Conservation (phyloP, 164 flowering plant species). For the Piper betle region DNA sequence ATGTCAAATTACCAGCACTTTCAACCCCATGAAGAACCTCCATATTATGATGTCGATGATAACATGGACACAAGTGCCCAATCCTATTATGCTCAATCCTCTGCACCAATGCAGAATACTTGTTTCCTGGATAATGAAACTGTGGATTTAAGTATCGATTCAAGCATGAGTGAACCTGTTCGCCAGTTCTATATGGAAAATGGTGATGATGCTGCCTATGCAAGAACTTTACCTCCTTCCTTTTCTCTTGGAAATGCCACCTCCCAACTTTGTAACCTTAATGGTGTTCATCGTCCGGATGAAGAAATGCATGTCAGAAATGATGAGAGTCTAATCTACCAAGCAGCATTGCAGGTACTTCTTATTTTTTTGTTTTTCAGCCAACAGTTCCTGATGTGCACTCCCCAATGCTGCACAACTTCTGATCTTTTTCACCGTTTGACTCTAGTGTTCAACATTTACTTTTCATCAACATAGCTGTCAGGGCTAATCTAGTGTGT, state of each 20-base stretch:
- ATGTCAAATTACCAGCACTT: neutral
- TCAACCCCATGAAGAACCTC: slow-evolving; percentile 1
- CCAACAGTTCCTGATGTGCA: no score
- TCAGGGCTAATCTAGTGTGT: neutral
- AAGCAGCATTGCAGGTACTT: slow-evolving; percentile 79
- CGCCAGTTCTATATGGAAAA: slow-evolving; percentile 16
- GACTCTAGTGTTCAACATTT: neutral
- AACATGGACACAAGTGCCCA: slow-evolving; percentile 34
- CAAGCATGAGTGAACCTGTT: slow-evolving; percentile 18
- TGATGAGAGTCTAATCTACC: slow-evolving; percentile 73
- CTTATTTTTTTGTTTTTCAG: neutral
- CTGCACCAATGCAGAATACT: slow-evolving; percentile 12
- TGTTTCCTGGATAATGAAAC: slow-evolving; percentile 16
- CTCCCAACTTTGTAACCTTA: slow-evolving; percentile 25
- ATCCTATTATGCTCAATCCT: slow-evolving; percentile 33
- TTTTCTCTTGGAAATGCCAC: slow-evolving; percentile 36
- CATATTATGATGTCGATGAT: slow-evolving; percentile 1
- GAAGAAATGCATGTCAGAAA: slow-evolving; percentile 41
- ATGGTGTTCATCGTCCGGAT: slow-evolving; percentile 19
- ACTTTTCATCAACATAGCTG: neutral
- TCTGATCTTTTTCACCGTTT: neutral
- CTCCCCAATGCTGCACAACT: neutral
- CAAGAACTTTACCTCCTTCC: slow-evolving; percentile 47
- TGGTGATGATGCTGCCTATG: slow-evolving; percentile 23
- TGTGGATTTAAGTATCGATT: neutral